phyloP scores from a whole-genome alignment of 2,329 filamentous ascomycete species.

The Lachnellula cervina region DNA sequence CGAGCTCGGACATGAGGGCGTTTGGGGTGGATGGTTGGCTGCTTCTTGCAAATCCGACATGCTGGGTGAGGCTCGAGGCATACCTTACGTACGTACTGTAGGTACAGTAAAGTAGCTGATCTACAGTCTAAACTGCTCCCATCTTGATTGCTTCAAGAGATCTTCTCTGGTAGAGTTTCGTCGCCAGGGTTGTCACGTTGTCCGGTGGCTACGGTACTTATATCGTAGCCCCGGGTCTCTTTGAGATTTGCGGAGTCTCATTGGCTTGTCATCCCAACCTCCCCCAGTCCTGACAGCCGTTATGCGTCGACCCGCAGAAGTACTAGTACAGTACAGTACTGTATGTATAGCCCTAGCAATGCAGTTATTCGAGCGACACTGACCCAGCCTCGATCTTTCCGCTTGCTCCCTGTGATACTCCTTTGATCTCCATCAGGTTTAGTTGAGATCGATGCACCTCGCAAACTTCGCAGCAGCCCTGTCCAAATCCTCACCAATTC shows the following conservation, averaged over 20 bases:
- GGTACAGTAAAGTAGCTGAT: neutral
- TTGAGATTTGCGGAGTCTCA: conserved; percentile 3
- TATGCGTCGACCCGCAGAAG: conserved; percentile 27
- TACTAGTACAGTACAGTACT: too few relatives aligned
- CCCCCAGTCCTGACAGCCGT: conserved; percentile 26
- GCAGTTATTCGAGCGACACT: conserved; percentile 22
- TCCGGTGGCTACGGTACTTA: conserved; percentile 8
- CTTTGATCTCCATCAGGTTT: conserved; percentile 21
- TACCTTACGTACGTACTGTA: neutral
- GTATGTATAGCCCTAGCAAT: conserved; percentile 14
- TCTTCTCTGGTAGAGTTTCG: conserved; percentile 2
- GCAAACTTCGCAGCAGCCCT: conserved; percentile 20
- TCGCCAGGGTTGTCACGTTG: conserved; percentile 17
- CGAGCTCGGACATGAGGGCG: neutral
- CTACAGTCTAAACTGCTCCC: neutral
- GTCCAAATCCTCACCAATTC: conserved; percentile 13
- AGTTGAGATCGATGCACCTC: conserved; percentile 28
- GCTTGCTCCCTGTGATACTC: conserved; percentile 22
- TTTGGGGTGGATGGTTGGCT: neutral
- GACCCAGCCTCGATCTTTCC: conserved; percentile 30
- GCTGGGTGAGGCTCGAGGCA: conserved; percentile 4
- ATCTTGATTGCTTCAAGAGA: conserved; percentile 10
- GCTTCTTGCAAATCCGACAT: neutral
- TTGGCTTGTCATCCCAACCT: conserved; percentile 13
- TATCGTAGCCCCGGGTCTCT: neutral